These are phyloP conservation scores for Chaetomium tenue DNA, from an alignment of 495 filamentous ascomycete genomes.

Conservation along the genomic window DNA sequence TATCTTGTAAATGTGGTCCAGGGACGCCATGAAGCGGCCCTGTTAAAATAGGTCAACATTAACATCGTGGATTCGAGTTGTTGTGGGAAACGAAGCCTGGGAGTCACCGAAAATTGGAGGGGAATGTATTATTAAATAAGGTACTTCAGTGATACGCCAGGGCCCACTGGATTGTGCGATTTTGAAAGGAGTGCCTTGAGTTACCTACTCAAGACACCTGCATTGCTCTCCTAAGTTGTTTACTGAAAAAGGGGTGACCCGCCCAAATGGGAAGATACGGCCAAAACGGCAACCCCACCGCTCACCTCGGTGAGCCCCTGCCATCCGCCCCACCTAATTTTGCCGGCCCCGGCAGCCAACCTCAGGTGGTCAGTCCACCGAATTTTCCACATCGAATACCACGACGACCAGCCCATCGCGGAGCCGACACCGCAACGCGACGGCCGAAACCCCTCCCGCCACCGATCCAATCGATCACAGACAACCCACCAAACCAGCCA, in stretches of 20 bases:
- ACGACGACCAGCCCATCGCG: constrained; percentile 19
- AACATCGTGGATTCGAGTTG: too few relatives aligned
- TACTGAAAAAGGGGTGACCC: background rate
- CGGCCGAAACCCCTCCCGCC: background rate
- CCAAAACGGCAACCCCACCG: background rate
- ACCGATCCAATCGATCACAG: constrained; percentile 11
- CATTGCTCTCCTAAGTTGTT: background rate
- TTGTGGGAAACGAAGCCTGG: too few relatives aligned
- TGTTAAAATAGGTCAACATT: too few relatives aligned
- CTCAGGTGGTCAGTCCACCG: constrained; percentile 20
- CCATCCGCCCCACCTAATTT: constrained; percentile 10
- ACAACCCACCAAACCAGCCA: constrained; percentile 22
- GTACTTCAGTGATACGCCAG: too few relatives aligned
- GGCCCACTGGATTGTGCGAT: too few relatives aligned
- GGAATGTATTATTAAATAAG: too few relatives aligned
- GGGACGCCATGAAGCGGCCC: too few relatives aligned
- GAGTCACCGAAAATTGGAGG: too few relatives aligned
- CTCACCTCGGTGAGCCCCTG: constrained; percentile 18
- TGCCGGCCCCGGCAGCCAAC: constrained; percentile 13
- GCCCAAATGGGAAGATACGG: background rate
- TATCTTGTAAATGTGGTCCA: too few relatives aligned
- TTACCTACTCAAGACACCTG: too few relatives aligned
- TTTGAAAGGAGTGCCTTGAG: too few relatives aligned
- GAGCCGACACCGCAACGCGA: constrained; percentile 19
- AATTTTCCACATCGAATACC: constrained; percentile 21